Base-by-base conservation (phyloP, 2,329 filamentous ascomycete species). In the Trichoderma breve region DNA sequence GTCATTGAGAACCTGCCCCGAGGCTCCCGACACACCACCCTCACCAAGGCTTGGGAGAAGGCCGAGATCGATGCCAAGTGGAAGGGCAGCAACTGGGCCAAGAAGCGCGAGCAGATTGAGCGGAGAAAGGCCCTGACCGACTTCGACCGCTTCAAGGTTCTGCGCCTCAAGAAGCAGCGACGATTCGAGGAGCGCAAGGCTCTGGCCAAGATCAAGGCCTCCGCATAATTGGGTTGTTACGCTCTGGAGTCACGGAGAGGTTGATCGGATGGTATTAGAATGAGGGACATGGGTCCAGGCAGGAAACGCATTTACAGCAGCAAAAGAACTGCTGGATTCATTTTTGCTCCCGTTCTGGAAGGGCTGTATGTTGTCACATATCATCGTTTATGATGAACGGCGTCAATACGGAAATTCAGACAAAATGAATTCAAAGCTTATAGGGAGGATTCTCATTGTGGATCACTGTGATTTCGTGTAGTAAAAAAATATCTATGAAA, bases 141-240 rank as follows among this genome's bases (percentile, higher is more conserved):
- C 90, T 99, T 99, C 84, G 96, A 99, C 89, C 92, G 96, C 85
- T 99, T 98, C 94, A 98, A 99, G 93, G 96, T 98, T 81, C 89
- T 98, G 91, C 92, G 95, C 86, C 89, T 98, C 87, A 97, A 95
- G 92, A 99, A 99, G 92, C 95, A 98, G 92, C 93, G 95, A 85
- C 93, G 95, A 84, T 98, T 97, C 88, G 95, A 98, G 90, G 92
- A 97, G 86, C 92, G 92, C 87, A 98, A 98, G 92, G 92, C 93
- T 81, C 89, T 97, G 83, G 93, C 94, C 83, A 97, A 97, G 91
- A 88, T 97, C 86, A 93, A 92, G 88, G 91, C 92, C 80, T 87
- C 91, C 80, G 91, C 92, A 84, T 93, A 92, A 86, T 83, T 81
- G 76, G 75, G 66, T 57, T 77, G 55, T 71, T 72, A 30, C 63